Evolutionary conservation across 2,329 filamentous ascomycete genomes (phyloP).

Genomic region (Blumeria hordei): DNA sequence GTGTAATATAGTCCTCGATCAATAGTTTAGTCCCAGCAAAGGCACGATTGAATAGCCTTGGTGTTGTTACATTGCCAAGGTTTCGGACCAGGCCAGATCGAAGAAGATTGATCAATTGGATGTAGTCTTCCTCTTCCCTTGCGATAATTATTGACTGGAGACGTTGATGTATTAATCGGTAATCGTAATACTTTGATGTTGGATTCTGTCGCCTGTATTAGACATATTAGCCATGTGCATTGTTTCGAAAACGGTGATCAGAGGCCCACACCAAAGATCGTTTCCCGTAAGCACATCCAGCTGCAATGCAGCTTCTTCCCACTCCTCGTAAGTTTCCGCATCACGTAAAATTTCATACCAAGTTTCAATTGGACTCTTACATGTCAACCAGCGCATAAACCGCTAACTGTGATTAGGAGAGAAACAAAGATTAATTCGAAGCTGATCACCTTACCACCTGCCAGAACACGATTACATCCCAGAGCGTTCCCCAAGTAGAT

Average conservation of each 20-base stretch:
- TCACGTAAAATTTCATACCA: constrained; percentile 41
- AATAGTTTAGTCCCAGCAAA: constrained; percentile 76
- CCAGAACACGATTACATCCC: constrained; percentile 8
- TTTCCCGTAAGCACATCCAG: constrained; percentile 64
- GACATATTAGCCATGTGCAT: constrained; percentile 4
- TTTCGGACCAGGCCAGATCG: constrained; percentile 63
- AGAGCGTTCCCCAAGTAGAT: constrained; percentile 30
- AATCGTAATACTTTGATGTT: constrained; percentile 64
- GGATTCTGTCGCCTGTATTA: constrained; percentile 50
- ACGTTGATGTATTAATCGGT: constrained; percentile 57
- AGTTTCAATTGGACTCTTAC: constrained; percentile 36
- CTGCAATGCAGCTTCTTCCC: constrained; percentile 61
- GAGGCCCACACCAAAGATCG: constrained; percentile 44
- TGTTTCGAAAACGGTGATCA: background rate
- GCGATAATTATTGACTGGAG: constrained; percentile 45
- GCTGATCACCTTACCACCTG: constrained; percentile 5
- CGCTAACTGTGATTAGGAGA: constrained; percentile 24
- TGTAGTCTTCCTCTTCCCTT: constrained; percentile 45
- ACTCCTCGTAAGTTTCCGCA: constrained; percentile 56
- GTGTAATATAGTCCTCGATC: constrained; percentile 74
- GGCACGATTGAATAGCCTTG: constrained; percentile 59
- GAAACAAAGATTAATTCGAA: too few species aligned
- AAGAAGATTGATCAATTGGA: constrained; percentile 53
- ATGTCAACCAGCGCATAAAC: constrained; percentile 40
- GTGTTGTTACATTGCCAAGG: constrained; percentile 69